Evolutionary conservation across 306 rosid species (phyloP), one percentile per base, ranked within the genome.

Genomic region (Lupinus albus): DNA sequence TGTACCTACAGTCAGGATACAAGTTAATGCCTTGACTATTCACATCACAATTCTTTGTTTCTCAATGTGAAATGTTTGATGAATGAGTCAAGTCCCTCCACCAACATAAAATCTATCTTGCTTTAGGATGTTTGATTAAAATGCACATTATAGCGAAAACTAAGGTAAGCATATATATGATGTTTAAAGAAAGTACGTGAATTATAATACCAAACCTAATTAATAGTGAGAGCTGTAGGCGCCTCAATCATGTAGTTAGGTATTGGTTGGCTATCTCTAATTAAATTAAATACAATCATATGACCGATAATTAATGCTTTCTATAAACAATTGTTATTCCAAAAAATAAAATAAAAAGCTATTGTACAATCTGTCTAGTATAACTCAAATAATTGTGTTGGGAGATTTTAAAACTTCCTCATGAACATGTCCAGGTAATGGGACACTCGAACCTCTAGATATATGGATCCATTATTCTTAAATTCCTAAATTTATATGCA

Each of bases 171-270:
- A 55, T 30, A 17, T 35, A 36, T 28, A 33, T 35, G 51, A 32
- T 60, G 47, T 57, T 73, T 57, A 32, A 51, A 36, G 60, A 14
- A 68, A 69, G 18, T 45, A 32, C 8, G 12, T 13, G 59, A 58
- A 68, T 48, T 53, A 64, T 61, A 17, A 49, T 67, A 46, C 20
- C 62, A 20, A 66, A 21, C 61, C 51, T 20, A 66, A 56, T 55
- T 20, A 47, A 67, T 54, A 13, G 16, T 53, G n/a, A 51, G 69
- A 84, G 78, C 8, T 57, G 79, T 79, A 59, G 45, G 78, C 75
- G 68, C 78, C 60, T 39, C 70, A 72, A 78, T 80, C 75, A 81
- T 82, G 72, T 82, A 73, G 80, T 84, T 84, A 62, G 84, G 87
- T 73, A 69, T 81, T 15, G 76, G 84, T 84, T 85, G 89, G 84